Evolutionary conservation across 2,329 filamentous ascomycete genomes (phyloP).

Genomic region (Fusarium paranaense): DNA sequence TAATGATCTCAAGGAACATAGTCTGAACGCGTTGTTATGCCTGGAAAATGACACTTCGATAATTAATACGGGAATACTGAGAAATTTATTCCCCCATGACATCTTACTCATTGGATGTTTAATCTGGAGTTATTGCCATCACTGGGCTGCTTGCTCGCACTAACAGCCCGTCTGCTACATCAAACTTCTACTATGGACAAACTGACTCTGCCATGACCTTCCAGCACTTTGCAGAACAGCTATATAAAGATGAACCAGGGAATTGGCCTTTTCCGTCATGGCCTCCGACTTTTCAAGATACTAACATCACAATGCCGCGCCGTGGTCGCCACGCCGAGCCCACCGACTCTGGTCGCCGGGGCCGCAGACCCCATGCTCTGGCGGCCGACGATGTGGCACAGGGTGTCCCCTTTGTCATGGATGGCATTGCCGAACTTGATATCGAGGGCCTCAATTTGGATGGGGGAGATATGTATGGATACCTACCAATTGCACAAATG

Average conservation of each 20-base stretch:
- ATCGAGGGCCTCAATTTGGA: background rate
- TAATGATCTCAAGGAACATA: background rate
- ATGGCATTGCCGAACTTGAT: slow-evolving; percentile 10
- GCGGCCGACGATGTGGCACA: background rate
- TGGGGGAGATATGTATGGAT: background rate
- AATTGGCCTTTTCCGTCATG: background rate
- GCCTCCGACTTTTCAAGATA: background rate
- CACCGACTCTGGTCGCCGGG: background rate
- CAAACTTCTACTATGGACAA: slow-evolving; percentile 5
- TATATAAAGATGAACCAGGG: slow-evolving; percentile 14
- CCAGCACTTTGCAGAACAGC: background rate
- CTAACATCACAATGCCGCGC: slow-evolving; percentile 1
- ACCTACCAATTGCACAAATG: background rate
- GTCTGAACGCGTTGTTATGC: no score
- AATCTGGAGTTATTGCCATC: background rate
- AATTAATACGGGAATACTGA: background rate
- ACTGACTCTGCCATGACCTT: background rate
- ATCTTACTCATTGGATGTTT: background rate
- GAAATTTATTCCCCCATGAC: background rate
- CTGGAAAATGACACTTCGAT: no score
- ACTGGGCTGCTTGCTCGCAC: background rate
- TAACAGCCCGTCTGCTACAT: background rate
- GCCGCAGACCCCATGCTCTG: background rate
- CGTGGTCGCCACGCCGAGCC: background rate
- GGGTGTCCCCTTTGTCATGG: background rate